Base-by-base conservation (phyloP, 2,329 filamentous ascomycete species). In the Cadophora sp. region DNA sequence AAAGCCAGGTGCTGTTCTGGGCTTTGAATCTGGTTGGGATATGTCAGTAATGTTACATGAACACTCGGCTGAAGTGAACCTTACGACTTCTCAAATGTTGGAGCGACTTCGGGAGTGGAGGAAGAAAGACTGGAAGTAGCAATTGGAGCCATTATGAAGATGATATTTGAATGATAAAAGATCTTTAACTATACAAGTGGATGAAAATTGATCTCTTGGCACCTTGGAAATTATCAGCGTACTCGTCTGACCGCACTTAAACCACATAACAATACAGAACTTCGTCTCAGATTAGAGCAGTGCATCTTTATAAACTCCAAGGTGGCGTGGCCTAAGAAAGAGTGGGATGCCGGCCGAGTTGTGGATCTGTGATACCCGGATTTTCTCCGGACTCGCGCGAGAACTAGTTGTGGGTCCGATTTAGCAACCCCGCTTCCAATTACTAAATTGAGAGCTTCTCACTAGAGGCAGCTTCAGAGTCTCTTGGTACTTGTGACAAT, bases 1-100 rank as follows among this genome's bases (percentile, higher is more conserved):
- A 48, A 16, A 62, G 65, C 65, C 64, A 72, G n/a, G 69, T 67
- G n/a, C 55, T 66, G 40, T 66, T 62, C 46, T 63, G 66, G 19
- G 61, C 61, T 48, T 66, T 59, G 37, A 63, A 43, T 8, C 58
- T 62, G 16, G 26, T 31, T 37, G 8, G 19, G 3, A 11, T 19
- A n/a, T 26, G 14, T 61, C 14, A 61, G 22, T 11, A 26, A 26
- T 27, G 34, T 26, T 3, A 4, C 9, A 1, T 4, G 26, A 59
- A 19, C 6, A 6, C 12, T 40, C 3, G 7, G 34, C 22, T n/a
- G 34, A 40, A 24, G 9, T 16, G 2, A 11, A 48, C 37, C 37
- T 46, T 29, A 61, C 58, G 37, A 48, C 19, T 61, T 61, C 26
- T 48, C 40, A 14, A 61, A 8, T 11, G 29, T 31, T 61, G 58